A percentile compares a stretch with the other conserved stretches of the same genome.
phyloP scores from a whole-genome alignment of 257 asterid species.

The Solanum infundibuliforme region DNA sequence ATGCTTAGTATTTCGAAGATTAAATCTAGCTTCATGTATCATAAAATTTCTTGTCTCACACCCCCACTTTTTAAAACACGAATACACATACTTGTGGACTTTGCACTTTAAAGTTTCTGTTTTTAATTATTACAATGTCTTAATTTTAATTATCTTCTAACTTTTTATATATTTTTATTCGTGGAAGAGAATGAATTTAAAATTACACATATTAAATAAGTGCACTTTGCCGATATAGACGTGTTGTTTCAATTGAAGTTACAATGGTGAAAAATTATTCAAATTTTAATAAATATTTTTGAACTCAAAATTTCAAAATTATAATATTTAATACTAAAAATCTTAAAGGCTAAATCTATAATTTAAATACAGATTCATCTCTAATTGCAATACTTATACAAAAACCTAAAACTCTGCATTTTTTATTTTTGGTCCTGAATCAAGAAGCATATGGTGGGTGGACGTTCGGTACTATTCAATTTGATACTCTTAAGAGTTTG shows the following conservation, averaged over 20 bases:
- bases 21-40: too few relatives aligned
- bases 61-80: background rate
- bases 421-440: too few relatives aligned
- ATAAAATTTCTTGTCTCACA: too few relatives aligned
- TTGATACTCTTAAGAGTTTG: too few relatives aligned
- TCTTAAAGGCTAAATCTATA: too few relatives aligned
- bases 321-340: background rate
- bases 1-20: too few relatives aligned
- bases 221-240: background rate
- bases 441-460: too few relatives aligned
- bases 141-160: background rate
- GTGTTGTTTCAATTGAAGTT: background rate
- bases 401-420: too few relatives aligned
- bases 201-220: background rate
- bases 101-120: background rate
- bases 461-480: too few relatives aligned
- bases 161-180: background rate
- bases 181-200: background rate
- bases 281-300: too few relatives aligned
- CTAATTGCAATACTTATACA: too few relatives aligned
- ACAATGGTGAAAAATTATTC: background rate
- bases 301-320: background rate
- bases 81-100: background rate
- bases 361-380: too few relatives aligned
- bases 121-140: background rate